phyloP scores from a whole-genome alignment of 768 basidiomycete genomes.

The Trametes cingulata region DNA sequence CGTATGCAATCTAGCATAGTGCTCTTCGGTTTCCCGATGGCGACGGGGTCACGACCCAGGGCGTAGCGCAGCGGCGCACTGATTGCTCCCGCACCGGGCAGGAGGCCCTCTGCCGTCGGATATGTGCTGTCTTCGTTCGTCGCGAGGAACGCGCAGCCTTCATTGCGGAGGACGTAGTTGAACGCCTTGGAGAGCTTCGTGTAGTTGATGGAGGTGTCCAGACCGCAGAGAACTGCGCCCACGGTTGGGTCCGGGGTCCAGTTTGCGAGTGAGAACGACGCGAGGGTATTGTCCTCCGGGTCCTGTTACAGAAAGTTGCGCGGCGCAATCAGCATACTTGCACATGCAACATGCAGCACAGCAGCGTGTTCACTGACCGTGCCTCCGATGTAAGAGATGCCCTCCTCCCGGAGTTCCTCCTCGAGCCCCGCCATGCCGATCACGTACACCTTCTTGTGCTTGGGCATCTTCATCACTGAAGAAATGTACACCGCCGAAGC shows the following conservation, averaged over 20 bases:
- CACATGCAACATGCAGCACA: no score
- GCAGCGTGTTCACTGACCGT: constrained; percentile 54
- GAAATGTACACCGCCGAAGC: constrained; percentile 84
- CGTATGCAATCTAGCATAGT: constrained; percentile 94
- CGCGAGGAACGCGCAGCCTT: constrained; percentile 79
- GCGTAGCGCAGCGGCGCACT: constrained; percentile 81
- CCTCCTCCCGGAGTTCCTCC: constrained; percentile 90
- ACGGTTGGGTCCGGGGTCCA: constrained; percentile 79
- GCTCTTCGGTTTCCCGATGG: constrained; percentile 87
- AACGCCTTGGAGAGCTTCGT: constrained; percentile 93
- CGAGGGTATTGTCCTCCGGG: constrained; percentile 78
- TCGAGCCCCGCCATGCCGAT: constrained; percentile 91
- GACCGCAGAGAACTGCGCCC: constrained; percentile 92
- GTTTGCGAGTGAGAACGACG: constrained; percentile 61
- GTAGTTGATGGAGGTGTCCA: constrained; percentile 87
- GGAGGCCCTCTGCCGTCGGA: constrained; percentile 68
- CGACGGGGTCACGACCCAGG: constrained; percentile 66
- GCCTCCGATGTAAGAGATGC: constrained; percentile 78
- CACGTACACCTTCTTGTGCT: constrained; percentile 92
- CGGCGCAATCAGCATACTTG: no score
- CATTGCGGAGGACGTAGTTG: constrained; percentile 82
- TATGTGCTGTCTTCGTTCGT: constrained; percentile 95
- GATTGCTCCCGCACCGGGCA: constrained; percentile 86
- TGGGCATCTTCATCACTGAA: constrained; percentile 84
- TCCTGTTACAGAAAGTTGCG: constrained; percentile 50